Evolutionary conservation across 192 early-diverging fungal species (phyloP).

Genomic region (Gigaspora rosea): DNA sequence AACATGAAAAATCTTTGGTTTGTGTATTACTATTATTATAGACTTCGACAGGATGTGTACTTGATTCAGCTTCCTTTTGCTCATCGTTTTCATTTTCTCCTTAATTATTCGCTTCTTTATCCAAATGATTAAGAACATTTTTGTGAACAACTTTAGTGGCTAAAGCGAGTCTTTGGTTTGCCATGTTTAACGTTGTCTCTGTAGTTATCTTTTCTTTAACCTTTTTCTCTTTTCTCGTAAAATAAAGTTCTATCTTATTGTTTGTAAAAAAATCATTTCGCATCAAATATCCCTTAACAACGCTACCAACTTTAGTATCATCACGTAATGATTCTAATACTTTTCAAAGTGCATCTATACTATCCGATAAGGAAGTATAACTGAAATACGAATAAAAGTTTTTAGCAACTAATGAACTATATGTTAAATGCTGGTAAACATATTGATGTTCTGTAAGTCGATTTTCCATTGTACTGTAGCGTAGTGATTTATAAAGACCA

Average conservation of each 20-base stretch:
- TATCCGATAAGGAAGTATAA: constrained; percentile 6
- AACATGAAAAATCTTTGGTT: too few relatives aligned
- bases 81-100: not conserved
- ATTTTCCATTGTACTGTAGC: not conserved
- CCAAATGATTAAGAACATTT: constrained; percentile 5
- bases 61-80: not conserved
- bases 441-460: constrained; percentile 10
- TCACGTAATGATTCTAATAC: constrained; percentile 1
- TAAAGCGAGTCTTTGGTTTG: not conserved
- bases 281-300: not conserved
- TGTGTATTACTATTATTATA: not conserved
- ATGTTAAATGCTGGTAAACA: not conserved
- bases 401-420: not conserved
- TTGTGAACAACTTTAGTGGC: not conserved
- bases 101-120: not conserved
- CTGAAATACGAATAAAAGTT: constrained; percentile 13
- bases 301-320: not conserved
- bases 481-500: not conserved
- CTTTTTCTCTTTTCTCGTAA: constrained; percentile 11
- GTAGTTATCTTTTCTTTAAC: not conserved
- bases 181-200: constrained; percentile 27
- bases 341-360: constrained; percentile 15
- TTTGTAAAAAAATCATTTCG: constrained; percentile 6
- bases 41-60: not conserved
- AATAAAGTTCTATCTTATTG: constrained; percentile 5